Evolutionary conservation across 148 eudicot species (phyloP).

Genomic region (Rhododendron henanense): DNA sequence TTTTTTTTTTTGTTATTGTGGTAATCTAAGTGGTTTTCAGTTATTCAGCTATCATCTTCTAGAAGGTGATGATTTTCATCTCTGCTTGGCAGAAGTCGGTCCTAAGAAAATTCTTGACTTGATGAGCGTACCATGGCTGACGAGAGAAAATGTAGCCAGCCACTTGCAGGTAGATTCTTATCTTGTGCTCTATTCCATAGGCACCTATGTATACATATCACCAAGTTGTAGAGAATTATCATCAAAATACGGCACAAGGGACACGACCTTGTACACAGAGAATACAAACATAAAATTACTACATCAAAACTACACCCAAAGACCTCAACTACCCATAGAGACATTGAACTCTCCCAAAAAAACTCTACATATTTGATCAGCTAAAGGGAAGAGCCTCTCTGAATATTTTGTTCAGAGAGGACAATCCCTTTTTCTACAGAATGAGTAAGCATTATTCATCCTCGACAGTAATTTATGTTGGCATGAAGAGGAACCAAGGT

Average conservation of each 20-base stretch:
- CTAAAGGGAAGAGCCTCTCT: neutral
- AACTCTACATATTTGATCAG: neutral
- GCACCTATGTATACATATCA: neutral
- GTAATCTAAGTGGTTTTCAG: constrained; percentile 4
- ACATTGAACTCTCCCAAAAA: neutral
- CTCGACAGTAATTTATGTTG: neutral
- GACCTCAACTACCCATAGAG: neutral
- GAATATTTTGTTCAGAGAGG: neutral
- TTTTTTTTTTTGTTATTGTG: neutral
- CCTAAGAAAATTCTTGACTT: constrained; percentile 91
- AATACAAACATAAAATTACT: neutral
- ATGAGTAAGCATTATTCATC: neutral
- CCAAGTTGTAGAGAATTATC: neutral
- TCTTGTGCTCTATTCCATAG: neutral
- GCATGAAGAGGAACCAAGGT: neutral
- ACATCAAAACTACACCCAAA: neutral
- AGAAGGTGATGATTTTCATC: constrained; percentile 15
- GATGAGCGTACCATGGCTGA: constrained; percentile 85
- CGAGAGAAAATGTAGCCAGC: constrained; percentile 97
- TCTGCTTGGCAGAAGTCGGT: constrained; percentile 76
- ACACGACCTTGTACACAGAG: neutral
- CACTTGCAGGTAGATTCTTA: constrained; percentile 80
- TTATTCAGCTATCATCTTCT: constrained; percentile 14
- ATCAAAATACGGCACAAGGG: neutral
- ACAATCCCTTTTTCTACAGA: neutral